Evolutionary conservation across 306 rosid species (phyloP), one percentile per base, ranked within the genome.

Genomic region (Gynostemma pentaphyllum): DNA sequence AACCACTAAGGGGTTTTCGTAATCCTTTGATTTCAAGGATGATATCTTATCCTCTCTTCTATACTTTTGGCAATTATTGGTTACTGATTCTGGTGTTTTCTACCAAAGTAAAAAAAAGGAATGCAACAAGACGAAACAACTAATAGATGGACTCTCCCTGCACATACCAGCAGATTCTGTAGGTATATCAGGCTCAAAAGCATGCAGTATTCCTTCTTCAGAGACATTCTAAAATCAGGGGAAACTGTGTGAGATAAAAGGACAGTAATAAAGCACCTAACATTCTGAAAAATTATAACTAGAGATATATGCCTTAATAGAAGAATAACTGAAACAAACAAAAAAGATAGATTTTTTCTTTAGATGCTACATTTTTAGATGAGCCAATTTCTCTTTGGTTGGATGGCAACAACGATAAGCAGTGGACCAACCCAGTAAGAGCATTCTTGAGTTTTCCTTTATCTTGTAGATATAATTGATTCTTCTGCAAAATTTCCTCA

Each of bases 361-460:
- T 48, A 74, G 70, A 64, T 42, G 21, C 61, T 76, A 92, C 96
- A 80, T 84, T 78, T 69, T 76, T 77, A 62, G 55, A 46, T 47
- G 79, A 81, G 76, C 74, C 75, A 56, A 29, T 79, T 74, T 79
- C 84, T 74, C 51, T 71, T 74, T 48, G 77, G 73, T 84, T 81
- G 81, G 85, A 79, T 14, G 98, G 87, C 81, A 92, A 79, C 72
- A 92, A 81, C 2, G 80, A 82, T 80, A 92, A 75, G 86, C 98
- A 86, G 62, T 60, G 85, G 55, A 72, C 80, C 77, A 92, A 73
- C 73, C 98, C 95, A 9, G 84, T 64, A 72, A 92, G 83, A 71
- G 67, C 76, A 74, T 66, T 80, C 71, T 79, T 82, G 39, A 92
- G 80, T 74, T 86, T 92, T 48, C 85, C 86, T 77, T 78, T 84